These are phyloP conservation scores for Globisporangium middletonii DNA, from an alignment of 352 stramenopile genomes.

Conservation along the genomic window DNA sequence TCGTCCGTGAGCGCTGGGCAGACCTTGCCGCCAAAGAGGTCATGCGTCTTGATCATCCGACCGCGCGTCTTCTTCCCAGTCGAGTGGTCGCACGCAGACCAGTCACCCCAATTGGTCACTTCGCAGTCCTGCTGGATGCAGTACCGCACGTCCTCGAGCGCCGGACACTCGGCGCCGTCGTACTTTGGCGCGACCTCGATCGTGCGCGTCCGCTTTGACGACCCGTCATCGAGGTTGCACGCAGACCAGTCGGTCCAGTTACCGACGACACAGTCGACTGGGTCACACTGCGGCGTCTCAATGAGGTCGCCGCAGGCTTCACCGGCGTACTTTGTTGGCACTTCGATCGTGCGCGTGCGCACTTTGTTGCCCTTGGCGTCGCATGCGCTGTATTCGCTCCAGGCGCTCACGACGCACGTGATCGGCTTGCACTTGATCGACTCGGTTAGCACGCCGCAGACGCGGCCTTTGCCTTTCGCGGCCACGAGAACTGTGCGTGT, in stretches of 20 bases:
- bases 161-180: constrained; percentile 30
- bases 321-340: constrained; percentile 17
- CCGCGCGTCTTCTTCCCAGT: constrained; percentile 23
- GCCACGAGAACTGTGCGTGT: constrained; percentile 14
- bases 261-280: constrained; percentile 38
- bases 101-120: constrained; percentile 38
- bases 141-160: constrained; percentile 22
- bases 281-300: constrained; percentile 19
- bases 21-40: constrained; percentile 22
- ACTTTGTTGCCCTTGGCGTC: constrained; percentile 32
- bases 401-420: constrained; percentile 43
- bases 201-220: constrained; percentile 27
- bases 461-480: constrained; percentile 23
- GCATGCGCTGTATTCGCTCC: constrained; percentile 34
- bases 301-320: constrained; percentile 15
- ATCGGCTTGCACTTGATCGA: constrained; percentile 35
- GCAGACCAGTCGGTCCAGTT: constrained; percentile 38
- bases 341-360: constrained; percentile 22
- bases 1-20: constrained; percentile 22
- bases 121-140: constrained; percentile 43
- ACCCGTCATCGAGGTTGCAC: constrained; percentile 27
- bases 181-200: constrained; percentile 31
- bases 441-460: constrained; percentile 22
- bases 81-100: constrained; percentile 38
- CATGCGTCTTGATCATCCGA: constrained; percentile 27